phyloP scores from a whole-genome alignment of 148 eudicot genomes.

The Rhododendron ovatum region DNA sequence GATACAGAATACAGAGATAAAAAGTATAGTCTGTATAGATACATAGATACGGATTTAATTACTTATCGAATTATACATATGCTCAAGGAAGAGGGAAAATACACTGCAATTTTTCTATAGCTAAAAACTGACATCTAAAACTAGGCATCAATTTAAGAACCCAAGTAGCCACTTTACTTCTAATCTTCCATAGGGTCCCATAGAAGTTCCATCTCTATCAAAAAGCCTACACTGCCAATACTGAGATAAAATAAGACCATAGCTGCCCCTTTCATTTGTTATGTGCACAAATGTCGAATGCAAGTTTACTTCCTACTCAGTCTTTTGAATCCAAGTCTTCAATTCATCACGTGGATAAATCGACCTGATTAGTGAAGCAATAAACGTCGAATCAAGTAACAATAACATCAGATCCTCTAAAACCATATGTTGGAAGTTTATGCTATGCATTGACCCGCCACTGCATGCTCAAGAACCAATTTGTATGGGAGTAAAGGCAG shows the following conservation, averaged over 20 bases:
- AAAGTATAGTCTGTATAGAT: neutral
- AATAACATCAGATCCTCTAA: neutral
- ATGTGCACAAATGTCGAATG: neutral
- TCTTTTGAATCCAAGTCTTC: neutral
- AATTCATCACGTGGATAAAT: neutral
- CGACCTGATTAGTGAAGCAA: neutral
- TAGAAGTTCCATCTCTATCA: neutral
- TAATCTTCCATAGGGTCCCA: neutral
- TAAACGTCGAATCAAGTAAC: neutral
- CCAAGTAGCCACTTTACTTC: neutral
- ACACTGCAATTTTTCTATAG: neutral
- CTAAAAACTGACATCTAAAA: neutral
- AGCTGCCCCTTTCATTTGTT: neutral
- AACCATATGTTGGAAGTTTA: too few relatives aligned
- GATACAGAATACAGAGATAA: neutral
- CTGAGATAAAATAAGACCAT: neutral
- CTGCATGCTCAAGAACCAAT: neutral
- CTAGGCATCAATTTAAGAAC: neutral
- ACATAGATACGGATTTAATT: neutral
- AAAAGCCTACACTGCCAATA: neutral
- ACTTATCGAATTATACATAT: neutral
- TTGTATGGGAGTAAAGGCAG: neutral
- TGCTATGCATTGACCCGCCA: neutral
- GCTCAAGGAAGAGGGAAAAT: neutral
- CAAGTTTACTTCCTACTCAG: neutral